These are phyloP conservation scores for Sphenostylis stenocarpa DNA, from an alignment of 306 rosid genomes.

Conservation along the genomic window DNA sequence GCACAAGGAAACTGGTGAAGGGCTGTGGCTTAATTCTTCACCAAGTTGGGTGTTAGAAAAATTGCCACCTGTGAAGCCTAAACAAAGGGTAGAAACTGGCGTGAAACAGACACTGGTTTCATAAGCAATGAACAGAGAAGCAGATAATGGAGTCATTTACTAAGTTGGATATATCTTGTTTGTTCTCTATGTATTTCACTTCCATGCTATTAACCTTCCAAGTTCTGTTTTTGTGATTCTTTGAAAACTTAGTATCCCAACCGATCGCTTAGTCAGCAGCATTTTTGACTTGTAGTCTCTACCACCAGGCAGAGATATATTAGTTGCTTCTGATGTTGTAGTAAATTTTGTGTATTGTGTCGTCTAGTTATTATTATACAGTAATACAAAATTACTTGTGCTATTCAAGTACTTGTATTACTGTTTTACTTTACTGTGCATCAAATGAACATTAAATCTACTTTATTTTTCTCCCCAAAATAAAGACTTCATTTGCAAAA, in stretches of 20 bases:
- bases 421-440: background rate
- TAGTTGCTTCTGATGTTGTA: background rate
- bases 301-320: background rate
- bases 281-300: background rate
- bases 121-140: slow-evolving; percentile 12
- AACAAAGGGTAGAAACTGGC: slow-evolving; percentile 8
- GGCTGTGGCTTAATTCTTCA: slow-evolving; percentile 48
- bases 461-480: background rate
- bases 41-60: slow-evolving; percentile 60
- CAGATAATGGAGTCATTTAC: background rate
- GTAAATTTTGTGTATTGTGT: background rate
- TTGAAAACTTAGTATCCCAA: background rate
- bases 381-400: background rate
- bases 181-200: background rate
- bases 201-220: slow-evolving; percentile 14
- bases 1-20: slow-evolving; percentile 70
- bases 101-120: slow-evolving; percentile 7
- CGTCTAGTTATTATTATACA: background rate
- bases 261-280: background rate
- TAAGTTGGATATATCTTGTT: slow-evolving; percentile 10
- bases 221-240: slow-evolving; percentile 7
- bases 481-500: background rate
- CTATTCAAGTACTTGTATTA: background rate
- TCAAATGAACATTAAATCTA: background rate
- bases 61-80: slow-evolving; percentile 47